phyloP scores from a whole-genome alignment of 2,329 filamentous ascomycete species.

The Arachnomyces sp. region DNA sequence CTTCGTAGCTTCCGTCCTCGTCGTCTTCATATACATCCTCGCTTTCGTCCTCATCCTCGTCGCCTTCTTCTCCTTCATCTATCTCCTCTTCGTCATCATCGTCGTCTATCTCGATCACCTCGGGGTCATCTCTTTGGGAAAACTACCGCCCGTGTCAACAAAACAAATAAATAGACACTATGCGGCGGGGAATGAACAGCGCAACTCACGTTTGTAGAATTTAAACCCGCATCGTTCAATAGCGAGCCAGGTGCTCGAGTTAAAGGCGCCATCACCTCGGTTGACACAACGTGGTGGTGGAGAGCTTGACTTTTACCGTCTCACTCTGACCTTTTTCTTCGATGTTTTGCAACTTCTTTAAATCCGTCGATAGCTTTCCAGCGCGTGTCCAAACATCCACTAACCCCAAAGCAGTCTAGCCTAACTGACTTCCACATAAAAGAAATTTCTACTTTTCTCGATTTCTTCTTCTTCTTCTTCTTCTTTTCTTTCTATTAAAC shows the following conservation, averaged over 20 bases:
- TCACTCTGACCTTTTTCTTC: constrained; percentile 8
- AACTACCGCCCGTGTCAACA: constrained; percentile 1
- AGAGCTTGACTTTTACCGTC: constrained; percentile 2
- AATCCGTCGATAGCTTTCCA: constrained; percentile 1
- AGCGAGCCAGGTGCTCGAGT: constrained; percentile 25
- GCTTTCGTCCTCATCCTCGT: constrained; percentile 16
- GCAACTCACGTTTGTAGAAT: constrained; percentile 20
- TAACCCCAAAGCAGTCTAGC: constrained; percentile 28
- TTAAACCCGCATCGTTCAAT: constrained; percentile 16
- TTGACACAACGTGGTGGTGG: background rate
- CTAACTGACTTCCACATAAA: constrained; percentile 16
- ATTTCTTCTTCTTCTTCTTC: constrained; percentile 30
- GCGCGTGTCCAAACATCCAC: constrained; percentile 7
- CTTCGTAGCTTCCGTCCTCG: constrained; percentile 17
- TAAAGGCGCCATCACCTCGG: constrained; percentile 30
- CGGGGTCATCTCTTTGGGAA: constrained; percentile 17
- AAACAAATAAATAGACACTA: constrained; percentile 10
- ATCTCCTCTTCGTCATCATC: constrained; percentile 20
- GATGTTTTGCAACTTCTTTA: background rate
- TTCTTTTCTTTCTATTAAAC: constrained; percentile 43
- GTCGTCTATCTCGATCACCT: constrained; percentile 34
- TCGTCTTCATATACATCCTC: constrained; percentile 18
- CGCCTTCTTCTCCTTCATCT: constrained; percentile 8
- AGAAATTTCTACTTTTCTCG: constrained; percentile 16
- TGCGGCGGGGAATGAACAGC: constrained; percentile 7